Base-by-base conservation (phyloP, 2,329 filamentous ascomycete genomes). In the Calonectria naviculata region DNA sequence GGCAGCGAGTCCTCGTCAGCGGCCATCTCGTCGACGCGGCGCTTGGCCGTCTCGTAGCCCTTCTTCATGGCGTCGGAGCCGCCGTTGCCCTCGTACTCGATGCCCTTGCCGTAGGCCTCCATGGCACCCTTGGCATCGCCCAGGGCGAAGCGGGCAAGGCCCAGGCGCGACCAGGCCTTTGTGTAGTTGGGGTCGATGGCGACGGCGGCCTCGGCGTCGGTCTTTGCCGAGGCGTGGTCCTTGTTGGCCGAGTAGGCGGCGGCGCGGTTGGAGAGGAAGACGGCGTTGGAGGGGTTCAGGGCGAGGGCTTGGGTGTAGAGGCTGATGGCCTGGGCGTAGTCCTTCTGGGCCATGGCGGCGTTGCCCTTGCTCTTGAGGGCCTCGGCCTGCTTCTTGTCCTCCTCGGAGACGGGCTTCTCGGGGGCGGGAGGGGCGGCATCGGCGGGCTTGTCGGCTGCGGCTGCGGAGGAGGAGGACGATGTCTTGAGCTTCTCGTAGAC, bases 41-140 rank as follows among this genome's bases (percentile, higher is more conserved):
- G 92, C 89, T 94, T 97, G 65, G 95, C 96, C 19, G 97, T 98
- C 89, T 98, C 95, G 81, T 90, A 97, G 24, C 97, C 97, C 86
- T 96, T 97, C 88, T 95, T 96, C 97, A 98, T 98, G 71, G 96
- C 95, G 19, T 98, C 95, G 77, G 94, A 97, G 72, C 97, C 97
- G 65, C 97, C 97, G 80, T 92, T 97, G 63, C 97, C 96, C 84
- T 99, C 97, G 74, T 95, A 90, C 82, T 98, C 94, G 81, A 99
- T 98, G 65, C 97, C 97, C 83, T 94, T 91, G 84, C 93, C 87
- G 85, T 99, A 99, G 21, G 97, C 97, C 79, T 98, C 95, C 93
- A 98, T 97, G 74, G 94, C 93, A 61, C 95, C 97, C 84, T 93
- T 92, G 68, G 95, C 93, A 80, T 99, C 96, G 38, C 95, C 96